Evolutionary conservation across 1,139 yeast genomes (phyloP).

Genomic region (Yamadazyma blattariae): DNA sequence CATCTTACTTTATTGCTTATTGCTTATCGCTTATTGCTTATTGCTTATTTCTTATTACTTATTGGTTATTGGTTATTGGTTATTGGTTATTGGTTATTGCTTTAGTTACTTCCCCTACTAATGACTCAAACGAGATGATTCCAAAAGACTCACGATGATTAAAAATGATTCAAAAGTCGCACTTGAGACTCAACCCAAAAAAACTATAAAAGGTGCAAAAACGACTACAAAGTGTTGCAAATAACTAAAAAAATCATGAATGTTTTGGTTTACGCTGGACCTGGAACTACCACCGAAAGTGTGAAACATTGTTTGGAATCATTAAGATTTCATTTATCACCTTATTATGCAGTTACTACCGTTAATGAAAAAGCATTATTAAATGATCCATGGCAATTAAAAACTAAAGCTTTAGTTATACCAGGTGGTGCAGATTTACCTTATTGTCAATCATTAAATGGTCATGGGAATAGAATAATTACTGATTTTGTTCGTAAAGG

Average conservation of each 20-base stretch:
- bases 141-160: not conserved
- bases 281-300: constrained; percentile 85
- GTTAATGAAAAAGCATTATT: constrained; percentile 61
- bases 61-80: too few species aligned
- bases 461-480: constrained; percentile 62
- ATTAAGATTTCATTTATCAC: constrained; percentile 71
- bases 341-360: constrained; percentile 81
- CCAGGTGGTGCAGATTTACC: constrained; percentile 99
- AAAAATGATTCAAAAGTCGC: not conserved
- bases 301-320: constrained; percentile 82
- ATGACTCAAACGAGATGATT: not conserved
- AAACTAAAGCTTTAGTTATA: constrained; percentile 75
- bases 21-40: not conserved
- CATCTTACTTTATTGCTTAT: constrained; percentile 9
- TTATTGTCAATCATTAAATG: constrained; percentile 67
- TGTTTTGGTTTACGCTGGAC: constrained; percentile 77
- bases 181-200: too few species aligned
- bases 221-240: too few species aligned
- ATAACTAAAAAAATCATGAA: constrained; percentile 48
- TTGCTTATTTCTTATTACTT: too few species aligned
- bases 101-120: too few species aligned
- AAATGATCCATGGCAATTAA: constrained; percentile 85
- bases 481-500: constrained; percentile 69
- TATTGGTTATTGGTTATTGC: too few species aligned
- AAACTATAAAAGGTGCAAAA: too few species aligned